phyloP scores from a whole-genome alignment of 2,329 filamentous ascomycete genomes.

The Cercospora canescens region DNA sequence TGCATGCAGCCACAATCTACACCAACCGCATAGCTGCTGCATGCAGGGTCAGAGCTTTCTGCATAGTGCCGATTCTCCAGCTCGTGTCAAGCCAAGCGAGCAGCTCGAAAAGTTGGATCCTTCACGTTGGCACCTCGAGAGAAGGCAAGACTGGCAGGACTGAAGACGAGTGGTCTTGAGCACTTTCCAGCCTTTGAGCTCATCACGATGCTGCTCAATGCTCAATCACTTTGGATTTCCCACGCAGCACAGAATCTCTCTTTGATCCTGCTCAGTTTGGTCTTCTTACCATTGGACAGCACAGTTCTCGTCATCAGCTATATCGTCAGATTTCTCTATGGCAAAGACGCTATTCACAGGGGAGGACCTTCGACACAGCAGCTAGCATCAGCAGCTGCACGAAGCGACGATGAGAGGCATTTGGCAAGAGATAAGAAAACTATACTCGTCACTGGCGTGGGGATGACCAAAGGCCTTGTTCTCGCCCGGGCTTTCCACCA shows the following conservation, averaged over 20 bases:
- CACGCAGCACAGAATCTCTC: conserved; percentile 52
- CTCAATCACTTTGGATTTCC: conserved; percentile 34
- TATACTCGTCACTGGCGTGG: conserved; percentile 70
- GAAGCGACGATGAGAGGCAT: not conserved
- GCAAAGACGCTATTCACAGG: not conserved
- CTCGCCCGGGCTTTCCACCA: conserved; percentile 65
- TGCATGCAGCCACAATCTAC: not conserved
- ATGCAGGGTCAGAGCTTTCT: conserved; percentile 2
- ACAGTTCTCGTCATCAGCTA: conserved; percentile 43
- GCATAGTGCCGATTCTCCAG: not conserved
- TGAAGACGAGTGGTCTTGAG: not conserved
- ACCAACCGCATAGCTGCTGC: not conserved
- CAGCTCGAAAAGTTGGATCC: not conserved
- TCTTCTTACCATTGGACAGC: conserved; percentile 54
- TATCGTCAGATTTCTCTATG: not conserved
- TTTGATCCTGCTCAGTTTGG: conserved; percentile 46
- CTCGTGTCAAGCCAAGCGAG: not conserved
- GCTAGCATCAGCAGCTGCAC: no score
- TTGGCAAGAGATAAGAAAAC: conserved; percentile 45
- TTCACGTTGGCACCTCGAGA: not conserved
- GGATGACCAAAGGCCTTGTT: conserved; percentile 69
- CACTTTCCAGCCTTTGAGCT: not conserved
- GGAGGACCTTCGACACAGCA: not conserved
- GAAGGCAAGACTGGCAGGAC: not conserved
- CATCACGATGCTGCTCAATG: conserved; percentile 35